Conservation (phyloP, 2,329 filamentous ascomycete genomes). For the Aspergillus alliaceus region DNA sequence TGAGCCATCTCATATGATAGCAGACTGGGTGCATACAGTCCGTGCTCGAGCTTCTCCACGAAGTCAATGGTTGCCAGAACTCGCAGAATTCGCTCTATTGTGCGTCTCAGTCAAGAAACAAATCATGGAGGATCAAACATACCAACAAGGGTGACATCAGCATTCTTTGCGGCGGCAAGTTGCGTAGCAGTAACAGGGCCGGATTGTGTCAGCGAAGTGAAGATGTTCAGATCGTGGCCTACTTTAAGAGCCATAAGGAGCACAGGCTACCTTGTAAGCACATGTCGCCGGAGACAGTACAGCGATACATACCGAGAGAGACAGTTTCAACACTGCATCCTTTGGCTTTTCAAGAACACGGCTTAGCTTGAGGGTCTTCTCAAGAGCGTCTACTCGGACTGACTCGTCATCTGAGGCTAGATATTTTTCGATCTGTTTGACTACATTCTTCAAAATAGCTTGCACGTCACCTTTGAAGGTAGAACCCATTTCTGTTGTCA, state of each 20-base stretch:
- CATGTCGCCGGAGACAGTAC: neutral
- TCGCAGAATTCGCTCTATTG: conserved; percentile 3
- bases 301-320: neutral
- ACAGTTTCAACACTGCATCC: neutral
- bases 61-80: neutral
- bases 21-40: neutral
- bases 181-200: too few relatives aligned
- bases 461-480: too few relatives aligned
- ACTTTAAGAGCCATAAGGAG: conserved; percentile 3
- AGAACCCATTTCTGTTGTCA: too few relatives aligned
- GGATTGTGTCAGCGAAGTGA: neutral
- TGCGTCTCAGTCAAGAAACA: too few relatives aligned
- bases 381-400: neutral
- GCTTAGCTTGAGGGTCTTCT: neutral
- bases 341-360: neutral
- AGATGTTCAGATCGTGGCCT: neutral
- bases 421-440: neutral
- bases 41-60: neutral
- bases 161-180: too few relatives aligned
- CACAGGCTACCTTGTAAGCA: neutral
- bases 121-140: too few relatives aligned
- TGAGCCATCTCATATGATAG: neutral
- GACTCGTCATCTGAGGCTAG: neutral
- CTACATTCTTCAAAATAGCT: too few relatives aligned
- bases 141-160: too few relatives aligned